Conservation (phyloP, 177 flowering plant genomes). For the Tripterygium wilfordii region DNA sequence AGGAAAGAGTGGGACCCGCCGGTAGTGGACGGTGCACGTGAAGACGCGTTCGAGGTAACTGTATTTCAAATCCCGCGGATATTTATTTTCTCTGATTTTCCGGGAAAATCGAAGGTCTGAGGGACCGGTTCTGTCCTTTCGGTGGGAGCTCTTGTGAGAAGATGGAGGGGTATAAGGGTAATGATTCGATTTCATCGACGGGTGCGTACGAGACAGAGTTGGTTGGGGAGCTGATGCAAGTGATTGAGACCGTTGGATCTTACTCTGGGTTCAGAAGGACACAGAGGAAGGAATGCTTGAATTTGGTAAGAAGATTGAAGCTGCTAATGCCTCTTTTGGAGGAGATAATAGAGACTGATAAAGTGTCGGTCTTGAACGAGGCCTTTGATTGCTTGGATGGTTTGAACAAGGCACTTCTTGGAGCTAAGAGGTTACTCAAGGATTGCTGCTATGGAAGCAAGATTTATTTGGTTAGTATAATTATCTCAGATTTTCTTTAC, state of each 20-base stretch:
- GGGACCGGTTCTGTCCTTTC: no score
- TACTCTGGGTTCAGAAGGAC: slow-evolving; percentile 34
- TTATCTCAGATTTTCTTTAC: not conserved
- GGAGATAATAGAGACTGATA: slow-evolving; percentile 41
- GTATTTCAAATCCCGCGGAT: no score
- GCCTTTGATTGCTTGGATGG: slow-evolving; percentile 23
- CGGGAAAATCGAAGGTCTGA: no score
- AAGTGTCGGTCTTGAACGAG: slow-evolving; percentile 9
- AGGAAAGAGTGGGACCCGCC: no score
- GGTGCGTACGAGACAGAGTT: slow-evolving; percentile 7
- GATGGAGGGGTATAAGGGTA: no score
- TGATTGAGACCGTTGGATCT: slow-evolving; percentile 40
- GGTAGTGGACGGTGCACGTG: no score
- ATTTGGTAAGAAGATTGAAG: slow-evolving; percentile 53
- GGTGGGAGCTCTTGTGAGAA: no score
- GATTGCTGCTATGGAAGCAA: slow-evolving; percentile 59
- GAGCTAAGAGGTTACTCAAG: slow-evolving; percentile 54
- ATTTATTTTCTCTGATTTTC: no score
- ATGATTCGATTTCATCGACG: no score
- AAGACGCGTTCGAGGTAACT: no score
- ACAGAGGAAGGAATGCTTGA: slow-evolving; percentile 50
- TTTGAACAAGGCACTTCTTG: slow-evolving; percentile 40
- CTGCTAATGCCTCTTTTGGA: slow-evolving; percentile 55
- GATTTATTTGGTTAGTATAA: slow-evolving; percentile 48
- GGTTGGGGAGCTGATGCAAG: slow-evolving; percentile 35